phyloP scores from a whole-genome alignment of 1,284 basidiomycete species.

The Tetrapyrgos nigripes region DNA sequence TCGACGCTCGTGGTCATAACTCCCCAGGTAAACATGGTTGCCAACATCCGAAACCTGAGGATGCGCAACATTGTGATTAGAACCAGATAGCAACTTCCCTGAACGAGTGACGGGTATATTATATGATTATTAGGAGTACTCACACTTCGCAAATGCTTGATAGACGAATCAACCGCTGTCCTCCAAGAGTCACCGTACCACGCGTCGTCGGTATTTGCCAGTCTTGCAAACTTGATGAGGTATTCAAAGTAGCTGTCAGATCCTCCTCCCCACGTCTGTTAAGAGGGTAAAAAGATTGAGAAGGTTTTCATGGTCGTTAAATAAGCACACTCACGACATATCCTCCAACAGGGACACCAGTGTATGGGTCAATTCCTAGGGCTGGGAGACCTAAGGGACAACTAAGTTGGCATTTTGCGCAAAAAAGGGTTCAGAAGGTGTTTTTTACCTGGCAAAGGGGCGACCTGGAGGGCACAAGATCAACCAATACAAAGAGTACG shows the following conservation, averaged over 20 bases:
- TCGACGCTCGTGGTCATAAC: constrained; percentile 48
- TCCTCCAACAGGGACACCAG: constrained; percentile 55
- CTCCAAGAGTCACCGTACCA: constrained; percentile 69
- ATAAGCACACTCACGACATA: constrained; percentile 60
- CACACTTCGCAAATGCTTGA: constrained; percentile 60
- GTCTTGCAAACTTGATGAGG: constrained; percentile 73
- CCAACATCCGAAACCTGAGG: constrained; percentile 70
- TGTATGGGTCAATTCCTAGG: constrained; percentile 63
- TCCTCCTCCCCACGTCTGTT: constrained; percentile 71
- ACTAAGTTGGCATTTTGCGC: constrained; percentile 13
- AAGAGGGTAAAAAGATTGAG: no score
- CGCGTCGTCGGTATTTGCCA: constrained; percentile 65
- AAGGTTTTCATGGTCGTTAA: background rate
- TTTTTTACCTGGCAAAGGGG: constrained; percentile 45
- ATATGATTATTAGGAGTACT: constrained; percentile 25
- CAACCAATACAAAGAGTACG: no score
- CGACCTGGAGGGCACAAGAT: constrained; percentile 40
- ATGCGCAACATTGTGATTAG: constrained; percentile 17
- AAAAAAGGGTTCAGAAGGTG: background rate
- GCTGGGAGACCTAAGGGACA: constrained; percentile 54
- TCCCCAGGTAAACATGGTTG: constrained; percentile 63
- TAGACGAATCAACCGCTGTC: constrained; percentile 73
- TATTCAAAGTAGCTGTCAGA: constrained; percentile 83
- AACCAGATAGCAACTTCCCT: constrained; percentile 17
- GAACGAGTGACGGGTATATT: no score